Conservation (phyloP, 768 basidiomycete genomes). For the Chiua virens region DNA sequence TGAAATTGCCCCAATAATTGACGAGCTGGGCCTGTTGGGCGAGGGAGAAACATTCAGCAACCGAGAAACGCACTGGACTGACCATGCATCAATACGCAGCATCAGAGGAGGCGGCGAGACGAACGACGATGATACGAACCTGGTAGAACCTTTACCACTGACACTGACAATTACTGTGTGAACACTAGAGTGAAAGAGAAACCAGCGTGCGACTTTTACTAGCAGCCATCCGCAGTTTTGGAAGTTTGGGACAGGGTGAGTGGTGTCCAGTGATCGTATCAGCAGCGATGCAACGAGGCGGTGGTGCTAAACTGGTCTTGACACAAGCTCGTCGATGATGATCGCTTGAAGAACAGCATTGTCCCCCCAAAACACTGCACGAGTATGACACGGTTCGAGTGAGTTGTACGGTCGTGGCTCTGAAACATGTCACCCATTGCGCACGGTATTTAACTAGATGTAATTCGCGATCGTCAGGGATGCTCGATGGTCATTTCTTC, state of each 20-base stretch:
- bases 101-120: constrained; percentile 9
- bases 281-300: constrained; percentile 17
- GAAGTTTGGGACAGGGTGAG: no score
- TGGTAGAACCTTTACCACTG: background rate
- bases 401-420: no score
- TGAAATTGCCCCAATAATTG: constrained; percentile 19
- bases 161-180: no score
- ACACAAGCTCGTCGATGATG: background rate
- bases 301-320: constrained; percentile 1
- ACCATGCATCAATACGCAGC: constrained; percentile 23
- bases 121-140: constrained; percentile 6
- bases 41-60: constrained; percentile 26
- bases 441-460: background rate
- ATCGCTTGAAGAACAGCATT: constrained; percentile 7
- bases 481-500: background rate
- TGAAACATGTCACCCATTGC: background rate
- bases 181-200: no score
- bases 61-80: constrained; percentile 4
- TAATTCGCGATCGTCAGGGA: background rate
- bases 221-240: no score
- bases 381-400: background rate
- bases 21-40: constrained; percentile 19
- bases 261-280: background rate
- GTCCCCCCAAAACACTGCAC: constrained; percentile 4
- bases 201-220: no score